Base-by-base conservation (phyloP, 2,329 filamentous ascomycete species). In the Cladophialophora psammophila region DNA sequence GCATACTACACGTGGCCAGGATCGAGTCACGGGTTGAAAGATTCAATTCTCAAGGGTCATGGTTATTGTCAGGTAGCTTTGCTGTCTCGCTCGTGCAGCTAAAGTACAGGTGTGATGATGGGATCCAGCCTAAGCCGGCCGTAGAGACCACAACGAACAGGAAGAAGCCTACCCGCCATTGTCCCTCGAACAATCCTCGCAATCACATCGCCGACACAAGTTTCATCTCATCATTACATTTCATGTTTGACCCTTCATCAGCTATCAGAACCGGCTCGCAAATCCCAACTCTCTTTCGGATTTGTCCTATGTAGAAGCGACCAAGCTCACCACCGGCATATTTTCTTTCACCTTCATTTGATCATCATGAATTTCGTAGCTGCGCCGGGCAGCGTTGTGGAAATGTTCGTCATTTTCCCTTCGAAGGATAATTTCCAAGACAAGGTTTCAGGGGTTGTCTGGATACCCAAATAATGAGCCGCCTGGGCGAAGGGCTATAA, bases 361-460 rank as follows among this genome's bases (percentile, higher is more conserved):
- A 48, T 59, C 45, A 36, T 67, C 60, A 42, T 67, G 31, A 53
- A 65, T 18, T 36, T 64, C 63, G 35, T 64, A 15, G 58, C 59
- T 62, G 68, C 56, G 7, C 56, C 63, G 15, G 56, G 63, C 66
- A 65, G 50, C 58, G 40, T 36, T 40, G 58, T 15, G 60, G 64
- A 55, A 60, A 55, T 34, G n/a, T 31, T 36, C 38, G 32, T 65
- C 40, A 52, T 26, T 48, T 50, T 57, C 32, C 52, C 52, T 48
- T 64, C 13, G 31, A 35, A 50, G 60, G 45, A 60, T 48, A 32
- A 40, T 70, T 66, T 70, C 68, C 68, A 70, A 68, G 68, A 66
- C 68, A 70, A 62, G 48, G 54, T 52, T 53, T 53, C 38, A 31
- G 60, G 60, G 54, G 40, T 65, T 64, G 63, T 61, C 59, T 59